phyloP scores from a whole-genome alignment of 2,329 filamentous ascomycete species.

The Aspergillus caelatus region DNA sequence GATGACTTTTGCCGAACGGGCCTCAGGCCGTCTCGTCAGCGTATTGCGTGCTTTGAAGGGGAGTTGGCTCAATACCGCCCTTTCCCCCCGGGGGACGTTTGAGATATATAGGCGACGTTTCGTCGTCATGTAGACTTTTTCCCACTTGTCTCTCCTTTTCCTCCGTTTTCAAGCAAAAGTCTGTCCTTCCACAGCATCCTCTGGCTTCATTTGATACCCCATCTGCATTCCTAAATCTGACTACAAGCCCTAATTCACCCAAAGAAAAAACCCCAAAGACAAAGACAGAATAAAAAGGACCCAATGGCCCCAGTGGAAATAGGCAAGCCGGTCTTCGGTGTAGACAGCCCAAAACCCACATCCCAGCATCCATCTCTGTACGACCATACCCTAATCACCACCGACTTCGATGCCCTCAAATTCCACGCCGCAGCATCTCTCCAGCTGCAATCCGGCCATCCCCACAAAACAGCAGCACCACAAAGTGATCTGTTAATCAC shows the following conservation, averaged over 20 bases:
- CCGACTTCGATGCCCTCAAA: conserved; percentile 35
- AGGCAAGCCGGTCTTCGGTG: conserved; percentile 8
- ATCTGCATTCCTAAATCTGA: not conserved
- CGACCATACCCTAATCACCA: conserved; percentile 36
- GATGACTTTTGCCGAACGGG: not conserved
- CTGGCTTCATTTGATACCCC: not conserved
- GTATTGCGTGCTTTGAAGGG: conserved; percentile 25
- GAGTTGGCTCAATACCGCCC: conserved; percentile 14
- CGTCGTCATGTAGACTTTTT: conserved; percentile 4
- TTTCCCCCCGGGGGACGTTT: not conserved
- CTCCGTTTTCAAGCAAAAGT: not conserved
- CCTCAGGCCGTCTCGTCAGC: conserved; percentile 9
- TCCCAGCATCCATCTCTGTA: conserved; percentile 18
- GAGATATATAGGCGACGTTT: not conserved
- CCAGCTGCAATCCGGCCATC: conserved; percentile 28
- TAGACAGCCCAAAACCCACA: not conserved
- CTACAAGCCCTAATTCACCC: not conserved
- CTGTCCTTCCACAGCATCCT: not conserved
- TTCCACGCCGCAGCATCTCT: conserved; percentile 39
- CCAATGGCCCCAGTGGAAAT: conserved; percentile 15
- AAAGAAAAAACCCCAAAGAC: not conserved
- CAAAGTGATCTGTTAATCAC: conserved; percentile 55
- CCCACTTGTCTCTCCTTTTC: not conserved
- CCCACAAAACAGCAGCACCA: conserved; percentile 6
- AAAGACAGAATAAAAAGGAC: not conserved